Conservation (phyloP, 148 eudicot species). For the Rheum nobile region DNA sequence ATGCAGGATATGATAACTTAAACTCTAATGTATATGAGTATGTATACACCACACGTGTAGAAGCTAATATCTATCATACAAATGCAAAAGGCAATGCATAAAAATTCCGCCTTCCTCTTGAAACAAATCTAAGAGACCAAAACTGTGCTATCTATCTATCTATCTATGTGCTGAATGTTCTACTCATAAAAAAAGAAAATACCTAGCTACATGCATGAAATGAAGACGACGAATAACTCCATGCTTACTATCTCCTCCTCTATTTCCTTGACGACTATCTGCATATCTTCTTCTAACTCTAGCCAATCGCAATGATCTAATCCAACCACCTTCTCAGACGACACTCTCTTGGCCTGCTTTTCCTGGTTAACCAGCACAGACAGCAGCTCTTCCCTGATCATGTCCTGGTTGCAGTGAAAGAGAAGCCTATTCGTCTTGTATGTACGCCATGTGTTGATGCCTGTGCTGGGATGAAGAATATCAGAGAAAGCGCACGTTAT, state of each 20-base stretch:
- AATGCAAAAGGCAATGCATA: background rate
- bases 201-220: background rate
- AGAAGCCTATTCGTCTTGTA: constrained; percentile 24
- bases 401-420: constrained; percentile 18
- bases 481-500: constrained; percentile 43
- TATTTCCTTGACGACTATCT: constrained; percentile 39
- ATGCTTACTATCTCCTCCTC: constrained; percentile 35
- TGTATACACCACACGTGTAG: background rate
- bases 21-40: background rate
- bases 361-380: constrained; percentile 31
- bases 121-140: background rate
- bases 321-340: constrained; percentile 31
- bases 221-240: background rate
- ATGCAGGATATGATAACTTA: background rate
- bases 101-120: background rate
- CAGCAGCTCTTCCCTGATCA: constrained; percentile 52
- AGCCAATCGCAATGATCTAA: constrained; percentile 33
- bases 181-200: background rate
- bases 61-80: background rate
- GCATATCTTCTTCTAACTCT: constrained; percentile 37
- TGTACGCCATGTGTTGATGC: constrained; percentile 17
- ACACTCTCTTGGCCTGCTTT: constrained; percentile 24
- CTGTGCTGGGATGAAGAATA: constrained; percentile 28
- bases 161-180: background rate
- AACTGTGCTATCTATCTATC: background rate